A percentile compares a stretch with the other conserved stretches of the same genome.
Conservation (phyloP, 371 early-diverging fungal genomes). For the Mortierella sp. region DNA sequence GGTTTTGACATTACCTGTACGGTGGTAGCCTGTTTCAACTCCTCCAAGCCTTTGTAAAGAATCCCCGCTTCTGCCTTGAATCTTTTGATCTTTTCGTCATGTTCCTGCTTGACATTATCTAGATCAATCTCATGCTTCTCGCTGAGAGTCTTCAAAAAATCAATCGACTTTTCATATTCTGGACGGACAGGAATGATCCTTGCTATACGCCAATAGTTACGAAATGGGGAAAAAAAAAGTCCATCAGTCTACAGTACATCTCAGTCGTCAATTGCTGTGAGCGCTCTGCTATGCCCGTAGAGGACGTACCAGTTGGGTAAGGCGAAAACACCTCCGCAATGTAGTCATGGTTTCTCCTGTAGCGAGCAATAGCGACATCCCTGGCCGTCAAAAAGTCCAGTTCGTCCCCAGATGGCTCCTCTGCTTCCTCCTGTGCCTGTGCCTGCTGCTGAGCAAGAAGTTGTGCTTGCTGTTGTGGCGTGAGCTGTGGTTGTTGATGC, state of each 20-base stretch:
- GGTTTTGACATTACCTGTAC: constrained; percentile 55
- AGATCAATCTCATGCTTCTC: constrained; percentile 37
- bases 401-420: constrained; percentile 66
- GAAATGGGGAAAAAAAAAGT: constrained; percentile 32
- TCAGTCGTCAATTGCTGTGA: too few relatives aligned
- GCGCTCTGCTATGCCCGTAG: too few relatives aligned
- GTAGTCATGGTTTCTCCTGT: constrained; percentile 84
- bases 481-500: constrained; percentile 33
- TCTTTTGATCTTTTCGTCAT: constrained; percentile 52
- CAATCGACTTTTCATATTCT: constrained; percentile 19
- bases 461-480: constrained; percentile 39
- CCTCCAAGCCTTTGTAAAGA: constrained; percentile 56
- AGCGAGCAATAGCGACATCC: constrained; percentile 81
- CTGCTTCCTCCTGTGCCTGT: constrained; percentile 49
- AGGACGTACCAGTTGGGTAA: constrained; percentile 68
- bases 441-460: constrained; percentile 40
- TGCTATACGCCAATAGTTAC: constrained; percentile 10
- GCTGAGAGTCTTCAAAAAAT: constrained; percentile 39
- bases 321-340: constrained; percentile 83
- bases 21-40: constrained; percentile 57
- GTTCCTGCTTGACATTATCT: constrained; percentile 43
- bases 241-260: background rate
- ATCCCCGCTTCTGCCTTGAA: constrained; percentile 55
- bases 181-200: constrained; percentile 12
- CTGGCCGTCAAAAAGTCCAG: constrained; percentile 73